Percentiles rank a stretch among this genome's conserved stretches.
phyloP scores from a whole-genome alignment of 306 rosid species.

The Chamaecrista fasciculata region DNA sequence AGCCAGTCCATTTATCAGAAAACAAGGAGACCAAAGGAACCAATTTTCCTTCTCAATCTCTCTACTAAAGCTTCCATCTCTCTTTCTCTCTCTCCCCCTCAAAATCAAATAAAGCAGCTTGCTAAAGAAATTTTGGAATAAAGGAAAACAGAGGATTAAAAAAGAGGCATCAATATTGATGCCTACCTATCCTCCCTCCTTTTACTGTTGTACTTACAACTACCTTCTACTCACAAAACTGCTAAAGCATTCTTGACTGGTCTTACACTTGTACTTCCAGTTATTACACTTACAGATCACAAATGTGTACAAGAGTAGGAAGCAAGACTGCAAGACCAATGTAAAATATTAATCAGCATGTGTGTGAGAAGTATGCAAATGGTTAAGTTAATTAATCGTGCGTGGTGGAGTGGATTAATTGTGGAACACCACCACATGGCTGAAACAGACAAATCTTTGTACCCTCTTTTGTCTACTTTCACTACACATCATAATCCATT shows the following conservation, averaged over 20 bases:
- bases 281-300: not conserved
- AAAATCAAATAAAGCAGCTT: conserved; percentile 41
- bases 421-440: conserved; percentile 33
- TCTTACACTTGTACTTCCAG: conserved; percentile 19
- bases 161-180: conserved; percentile 43
- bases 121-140: conserved; percentile 61
- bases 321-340: not conserved
- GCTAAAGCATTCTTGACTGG: conserved; percentile 38
- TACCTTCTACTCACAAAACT: conserved; percentile 11
- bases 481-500: conserved; percentile 2
- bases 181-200: conserved; percentile 35
- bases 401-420: not conserved
- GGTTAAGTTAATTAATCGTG: conserved; percentile 12
- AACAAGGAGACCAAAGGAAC: conserved; percentile 63
- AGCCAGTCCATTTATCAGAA: conserved; percentile 35
- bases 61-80: conserved; percentile 37
- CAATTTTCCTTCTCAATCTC: conserved; percentile 33
- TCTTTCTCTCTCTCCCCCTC: conserved; percentile 21
- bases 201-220: conserved; percentile 27
- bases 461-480: conserved; percentile 18
- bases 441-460: conserved; percentile 30
- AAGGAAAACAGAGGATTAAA: conserved; percentile 37
- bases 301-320: not conserved
- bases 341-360: not conserved
- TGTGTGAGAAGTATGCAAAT: too few species aligned